A percentile compares a stretch with the other conserved stretches of the same genome.
phyloP scores from a whole-genome alignment of 106 monocot genomes.

The Dactylorhiza incarnata region DNA sequence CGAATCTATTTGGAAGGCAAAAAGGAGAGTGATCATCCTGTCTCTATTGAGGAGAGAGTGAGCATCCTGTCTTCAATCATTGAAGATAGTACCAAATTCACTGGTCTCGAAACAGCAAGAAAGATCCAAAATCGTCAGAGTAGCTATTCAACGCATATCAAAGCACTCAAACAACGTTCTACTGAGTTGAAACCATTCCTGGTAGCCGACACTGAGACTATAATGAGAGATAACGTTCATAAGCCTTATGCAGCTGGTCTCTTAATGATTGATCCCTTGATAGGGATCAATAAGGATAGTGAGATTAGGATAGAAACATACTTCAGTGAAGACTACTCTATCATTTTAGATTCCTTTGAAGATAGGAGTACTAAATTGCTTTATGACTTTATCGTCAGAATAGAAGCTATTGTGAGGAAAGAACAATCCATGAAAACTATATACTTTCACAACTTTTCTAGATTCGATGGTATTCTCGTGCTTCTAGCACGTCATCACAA shows the following conservation, averaged over 20 bases:
- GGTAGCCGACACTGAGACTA: background rate
- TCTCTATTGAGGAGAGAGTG: no score
- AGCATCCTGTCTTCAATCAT: no score
- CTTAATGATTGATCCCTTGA: background rate
- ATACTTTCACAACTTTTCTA: no score
- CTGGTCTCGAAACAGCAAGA: background rate
- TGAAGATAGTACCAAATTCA: no score
- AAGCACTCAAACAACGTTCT: background rate
- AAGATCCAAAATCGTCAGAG: background rate
- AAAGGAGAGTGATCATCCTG: no score
- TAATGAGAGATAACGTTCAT: background rate
- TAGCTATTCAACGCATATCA: background rate
- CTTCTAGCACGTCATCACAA: no score
- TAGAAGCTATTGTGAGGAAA: no score
- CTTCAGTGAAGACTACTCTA: background rate
- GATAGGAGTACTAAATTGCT: slow-evolving; percentile 3
- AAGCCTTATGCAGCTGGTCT: slow-evolving; percentile 2
- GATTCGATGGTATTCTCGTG: no score
- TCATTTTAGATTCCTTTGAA: background rate
- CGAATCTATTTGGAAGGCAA: no score
- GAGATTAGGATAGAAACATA: background rate
- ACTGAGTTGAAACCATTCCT: background rate
- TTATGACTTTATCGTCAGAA: no score
- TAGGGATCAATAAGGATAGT: background rate
- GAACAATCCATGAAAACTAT: no score